phyloP scores from a whole-genome alignment of 2,329 filamentous ascomycete genomes.

The Xenoacremonium recifei region DNA sequence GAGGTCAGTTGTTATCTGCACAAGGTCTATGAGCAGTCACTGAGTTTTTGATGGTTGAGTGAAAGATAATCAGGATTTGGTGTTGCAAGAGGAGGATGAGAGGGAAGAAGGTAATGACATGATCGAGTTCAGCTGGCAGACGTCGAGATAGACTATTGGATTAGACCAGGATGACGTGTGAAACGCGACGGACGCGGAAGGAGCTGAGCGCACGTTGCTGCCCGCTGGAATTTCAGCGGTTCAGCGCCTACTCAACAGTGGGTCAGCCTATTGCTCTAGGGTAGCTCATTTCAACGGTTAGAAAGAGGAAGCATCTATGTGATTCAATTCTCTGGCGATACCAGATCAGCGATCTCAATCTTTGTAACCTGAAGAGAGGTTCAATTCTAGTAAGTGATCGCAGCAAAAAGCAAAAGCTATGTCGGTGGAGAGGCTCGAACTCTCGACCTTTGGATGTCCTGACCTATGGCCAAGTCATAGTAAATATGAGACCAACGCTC shows the following conservation, averaged over 20 bases:
- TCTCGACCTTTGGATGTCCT: constrained; percentile 29
- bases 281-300: background rate
- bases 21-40: no score
- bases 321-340: no score
- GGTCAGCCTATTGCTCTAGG: background rate
- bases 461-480: constrained; percentile 18
- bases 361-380: background rate
- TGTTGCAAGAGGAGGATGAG: no score
- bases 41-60: background rate
- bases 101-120: no score
- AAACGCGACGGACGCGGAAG: no score
- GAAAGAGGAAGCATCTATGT: background rate
- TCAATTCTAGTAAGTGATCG: background rate
- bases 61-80: no score
- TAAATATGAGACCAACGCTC: constrained; percentile 36
- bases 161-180: no score
- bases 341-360: no score
- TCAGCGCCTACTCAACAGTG: background rate
- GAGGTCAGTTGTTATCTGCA: no score
- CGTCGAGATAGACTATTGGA: no score
- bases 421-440: constrained; percentile 26
- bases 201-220: no score
- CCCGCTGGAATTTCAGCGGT: background rate
- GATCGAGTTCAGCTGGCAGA: no score
- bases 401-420: constrained; percentile 8